Conservation (phyloP, 2,329 filamentous ascomycete species). For the Zasmidium citrigriseum region DNA sequence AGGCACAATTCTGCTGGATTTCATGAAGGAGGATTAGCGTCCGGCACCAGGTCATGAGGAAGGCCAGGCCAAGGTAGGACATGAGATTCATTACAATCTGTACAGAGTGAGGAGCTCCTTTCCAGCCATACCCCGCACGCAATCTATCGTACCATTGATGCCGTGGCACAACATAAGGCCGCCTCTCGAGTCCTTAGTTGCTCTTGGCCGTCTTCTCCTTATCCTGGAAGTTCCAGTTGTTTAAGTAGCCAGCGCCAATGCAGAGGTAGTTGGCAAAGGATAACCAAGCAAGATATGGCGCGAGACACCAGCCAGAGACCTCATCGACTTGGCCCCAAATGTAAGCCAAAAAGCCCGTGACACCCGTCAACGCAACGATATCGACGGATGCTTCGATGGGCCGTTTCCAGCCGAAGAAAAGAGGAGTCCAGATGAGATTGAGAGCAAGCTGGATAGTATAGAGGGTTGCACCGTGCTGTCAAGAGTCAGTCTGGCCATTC, state of each 20-base stretch:
- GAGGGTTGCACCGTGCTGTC: constrained; percentile 67
- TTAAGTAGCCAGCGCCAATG: constrained; percentile 47
- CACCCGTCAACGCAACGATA: constrained; percentile 69
- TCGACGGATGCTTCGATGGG: constrained; percentile 75
- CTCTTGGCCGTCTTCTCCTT: constrained; percentile 13
- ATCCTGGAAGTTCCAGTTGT: constrained; percentile 41
- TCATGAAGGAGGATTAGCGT: too few relatives aligned
- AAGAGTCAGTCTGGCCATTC: neutral
- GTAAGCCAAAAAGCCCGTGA: constrained; percentile 73
- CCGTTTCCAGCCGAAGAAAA: constrained; percentile 80
- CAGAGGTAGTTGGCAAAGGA: constrained; percentile 80
- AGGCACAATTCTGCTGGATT: too few relatives aligned
- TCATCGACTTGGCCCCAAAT: constrained; percentile 75
- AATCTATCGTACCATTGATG: neutral
- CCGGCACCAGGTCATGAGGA: neutral
- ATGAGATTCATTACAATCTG: neutral
- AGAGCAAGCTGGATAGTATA: constrained; percentile 85
- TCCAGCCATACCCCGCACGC: neutral
- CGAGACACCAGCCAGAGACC: constrained; percentile 71
- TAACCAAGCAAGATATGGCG: constrained; percentile 84
- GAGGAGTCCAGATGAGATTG: constrained; percentile 87
- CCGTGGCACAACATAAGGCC: neutral
- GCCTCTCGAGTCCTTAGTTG: constrained; percentile 4
- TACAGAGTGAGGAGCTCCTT: neutral
- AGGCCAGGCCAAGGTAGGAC: neutral